phyloP scores from a whole-genome alignment of 2,329 filamentous ascomycete genomes.

The Xylaria sp. region DNA sequence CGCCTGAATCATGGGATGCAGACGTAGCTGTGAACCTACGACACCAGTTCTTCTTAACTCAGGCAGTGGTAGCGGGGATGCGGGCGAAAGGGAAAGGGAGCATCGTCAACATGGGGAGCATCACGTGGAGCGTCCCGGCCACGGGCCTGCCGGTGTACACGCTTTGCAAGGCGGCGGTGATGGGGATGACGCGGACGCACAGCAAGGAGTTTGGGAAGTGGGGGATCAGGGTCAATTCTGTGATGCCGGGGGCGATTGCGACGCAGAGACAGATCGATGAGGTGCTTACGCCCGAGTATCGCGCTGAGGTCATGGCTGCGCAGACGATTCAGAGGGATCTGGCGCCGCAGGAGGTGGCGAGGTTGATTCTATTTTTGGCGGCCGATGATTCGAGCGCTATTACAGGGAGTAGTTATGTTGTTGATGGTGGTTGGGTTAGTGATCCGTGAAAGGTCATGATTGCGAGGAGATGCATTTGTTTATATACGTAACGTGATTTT shows the following conservation, averaged over 20 bases:
- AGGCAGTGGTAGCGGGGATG: slow-evolving; percentile 54
- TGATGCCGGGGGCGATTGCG: slow-evolving; percentile 62
- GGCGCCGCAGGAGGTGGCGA: slow-evolving; percentile 58
- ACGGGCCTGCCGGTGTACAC: slow-evolving; percentile 51
- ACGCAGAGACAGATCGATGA: slow-evolving; percentile 58
- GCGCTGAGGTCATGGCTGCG: slow-evolving; percentile 51
- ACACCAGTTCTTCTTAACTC: slow-evolving; percentile 58
- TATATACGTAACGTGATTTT: too few species aligned
- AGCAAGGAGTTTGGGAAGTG: slow-evolving; percentile 52
- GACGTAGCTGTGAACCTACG: slow-evolving; percentile 59
- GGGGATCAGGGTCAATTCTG: slow-evolving; percentile 59
- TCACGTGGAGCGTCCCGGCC: slow-evolving; percentile 53
- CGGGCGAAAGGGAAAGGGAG: slow-evolving; percentile 46
- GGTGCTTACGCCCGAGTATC: slow-evolving; percentile 57
- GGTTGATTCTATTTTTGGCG: slow-evolving; percentile 58
- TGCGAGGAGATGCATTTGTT: too few species aligned
- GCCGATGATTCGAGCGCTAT: slow-evolving; percentile 60
- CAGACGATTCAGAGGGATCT: slow-evolving; percentile 58
- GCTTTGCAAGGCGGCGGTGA: slow-evolving; percentile 54
- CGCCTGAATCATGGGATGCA: slow-evolving; percentile 55
- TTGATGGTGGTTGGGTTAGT: slow-evolving; percentile 53
- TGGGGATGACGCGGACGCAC: slow-evolving; percentile 54
- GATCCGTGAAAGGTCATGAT: slow-evolving; percentile 38
- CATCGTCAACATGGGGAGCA: slow-evolving; percentile 57
- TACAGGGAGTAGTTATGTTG: slow-evolving; percentile 56